A percentile compares a stretch with the other conserved stretches of the same genome.
Conservation (phyloP, 192 early-diverging fungal genomes). For the Dispira simplex region DNA sequence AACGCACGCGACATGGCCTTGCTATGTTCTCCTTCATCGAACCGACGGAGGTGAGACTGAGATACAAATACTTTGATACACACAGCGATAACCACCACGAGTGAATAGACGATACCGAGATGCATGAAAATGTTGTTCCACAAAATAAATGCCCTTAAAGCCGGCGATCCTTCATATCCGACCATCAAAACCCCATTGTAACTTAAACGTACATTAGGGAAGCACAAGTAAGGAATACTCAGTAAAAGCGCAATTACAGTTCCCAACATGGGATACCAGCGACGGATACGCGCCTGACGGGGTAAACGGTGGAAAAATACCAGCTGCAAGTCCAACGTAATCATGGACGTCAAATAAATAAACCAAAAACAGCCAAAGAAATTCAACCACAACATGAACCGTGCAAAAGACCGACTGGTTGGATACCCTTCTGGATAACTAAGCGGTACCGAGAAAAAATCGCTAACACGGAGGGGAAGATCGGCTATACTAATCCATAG, state of each 20-base stretch:
- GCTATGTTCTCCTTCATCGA: constrained; percentile 6
- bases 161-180: background rate
- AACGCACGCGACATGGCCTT: constrained; percentile 11
- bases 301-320: constrained; percentile 9
- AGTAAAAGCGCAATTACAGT: background rate
- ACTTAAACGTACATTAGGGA: background rate
- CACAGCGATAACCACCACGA: constrained; percentile 1
- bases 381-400: constrained; percentile 7
- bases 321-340: constrained; percentile 8
- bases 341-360: constrained; percentile 8
- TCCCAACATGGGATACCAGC: constrained; percentile 5
- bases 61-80: constrained; percentile 6
- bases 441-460: background rate
- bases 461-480: constrained; percentile 3
- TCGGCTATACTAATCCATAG: constrained; percentile 4
- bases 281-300: constrained; percentile 6
- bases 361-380: constrained; percentile 6
- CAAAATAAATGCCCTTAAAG: background rate
- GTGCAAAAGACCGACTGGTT: background rate
- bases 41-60: constrained; percentile 5
- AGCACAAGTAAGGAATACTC: background rate
- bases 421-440: background rate
- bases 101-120: constrained; percentile 3
- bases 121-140: constrained; percentile 8
- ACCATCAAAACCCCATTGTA: background rate